Base-by-base conservation (phyloP, 768 basidiomycete genomes). In the Rhizopogon sp. region DNA sequence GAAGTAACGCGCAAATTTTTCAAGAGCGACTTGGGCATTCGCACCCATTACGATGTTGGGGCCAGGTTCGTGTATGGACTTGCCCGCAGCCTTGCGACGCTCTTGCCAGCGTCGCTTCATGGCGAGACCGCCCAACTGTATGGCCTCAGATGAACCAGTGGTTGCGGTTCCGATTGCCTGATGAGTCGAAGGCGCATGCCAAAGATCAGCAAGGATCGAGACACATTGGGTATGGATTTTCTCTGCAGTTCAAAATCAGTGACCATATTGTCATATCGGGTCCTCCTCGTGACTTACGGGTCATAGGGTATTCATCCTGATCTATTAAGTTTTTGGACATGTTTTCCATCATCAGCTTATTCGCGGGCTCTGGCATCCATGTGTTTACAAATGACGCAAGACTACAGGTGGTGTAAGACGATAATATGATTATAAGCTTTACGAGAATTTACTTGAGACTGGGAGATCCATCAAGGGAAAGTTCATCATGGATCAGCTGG, bases 21-120 rank as follows among this genome's bases (percentile, higher is more conserved):
- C 85, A 37, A 87, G 74, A 3, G 83, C 82, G 45, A 86, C 84
- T 58, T 87, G 85, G 3, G 85, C 85, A 60, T 87, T 85, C 40
- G 85, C 80, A 28, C 83, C 82, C 77, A 84, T 83, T 57, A 84
- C 66, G 56, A 83, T 80, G 65, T 83, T 82, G 4, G 84, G 84
- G 10, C 84, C 83, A 5, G 84, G 84, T 52, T 85, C 79, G 59
- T 85, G 77, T 50, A 83, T 82, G 44, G 79, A 79, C 61, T 87
- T 87, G 14, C 87, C 86, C 0, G 74, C 77, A 3, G 77, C 78
- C 67, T 84, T 85, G 70, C 83, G 80, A 65, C 76, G 79, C 59
- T 76, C 81, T 63, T 88, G 86, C 85, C 85, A 88, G 53, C 78
- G 66, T 61, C 82, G 79, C 72, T 88, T 88, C 78, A 88, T 79